Conservation (phyloP, 805 yeast genomes). For the Lachancea lanzarotensis region DNA sequence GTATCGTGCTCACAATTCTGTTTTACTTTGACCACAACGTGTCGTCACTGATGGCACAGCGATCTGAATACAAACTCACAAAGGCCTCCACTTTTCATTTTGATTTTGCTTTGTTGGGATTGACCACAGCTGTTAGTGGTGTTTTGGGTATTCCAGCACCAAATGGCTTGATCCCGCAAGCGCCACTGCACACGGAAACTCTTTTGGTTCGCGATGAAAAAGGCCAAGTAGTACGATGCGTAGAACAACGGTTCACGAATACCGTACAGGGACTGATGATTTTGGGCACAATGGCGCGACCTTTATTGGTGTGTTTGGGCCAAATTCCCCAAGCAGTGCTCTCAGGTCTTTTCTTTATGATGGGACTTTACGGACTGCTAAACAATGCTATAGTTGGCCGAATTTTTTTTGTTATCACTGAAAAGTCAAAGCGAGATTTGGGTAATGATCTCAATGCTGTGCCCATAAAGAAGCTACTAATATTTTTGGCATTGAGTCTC, state of each 20-base stretch:
- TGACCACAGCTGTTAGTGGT: conserved; percentile 84
- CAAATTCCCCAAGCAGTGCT: conserved; percentile 87
- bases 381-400: conserved; percentile 59
- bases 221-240: conserved; percentile 46
- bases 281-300: conserved; percentile 83
- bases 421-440: conserved; percentile 37
- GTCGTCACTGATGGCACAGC: conserved; percentile 88
- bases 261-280: conserved; percentile 78
- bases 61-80: conserved; percentile 65
- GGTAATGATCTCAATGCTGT: conserved; percentile 31
- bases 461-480: conserved; percentile 35
- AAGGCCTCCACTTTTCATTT: conserved; percentile 92
- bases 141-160: conserved; percentile 91
- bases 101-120: conserved; percentile 79
- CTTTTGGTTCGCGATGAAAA: conserved; percentile 42
- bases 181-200: conserved; percentile 85
- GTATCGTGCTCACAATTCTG: conserved; percentile 69
- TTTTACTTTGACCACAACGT: conserved; percentile 96
- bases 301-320: conserved; percentile 72
- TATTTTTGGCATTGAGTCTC: conserved; percentile 53
- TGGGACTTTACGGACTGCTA: conserved; percentile 79
- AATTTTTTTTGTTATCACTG: conserved; percentile 57
- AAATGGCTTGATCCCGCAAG: conserved; percentile 94
- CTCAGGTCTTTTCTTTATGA: conserved; percentile 86
- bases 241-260: conserved; percentile 86